phyloP scores from a whole-genome alignment of 2,329 filamentous ascomycete genomes.

The Aspergillus tubingensis region DNA sequence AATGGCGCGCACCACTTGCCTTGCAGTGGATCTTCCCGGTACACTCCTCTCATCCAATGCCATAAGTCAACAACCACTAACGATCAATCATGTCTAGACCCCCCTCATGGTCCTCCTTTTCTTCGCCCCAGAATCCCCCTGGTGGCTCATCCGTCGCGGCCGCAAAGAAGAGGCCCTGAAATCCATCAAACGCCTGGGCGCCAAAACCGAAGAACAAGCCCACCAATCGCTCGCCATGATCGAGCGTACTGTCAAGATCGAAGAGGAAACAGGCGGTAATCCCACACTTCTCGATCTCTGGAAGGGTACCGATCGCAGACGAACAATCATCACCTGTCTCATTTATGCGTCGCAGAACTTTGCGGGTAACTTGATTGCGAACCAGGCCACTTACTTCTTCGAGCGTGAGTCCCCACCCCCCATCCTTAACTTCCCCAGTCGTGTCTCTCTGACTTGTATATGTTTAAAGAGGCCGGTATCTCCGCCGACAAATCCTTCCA shows the following conservation, averaged over 20 bases:
- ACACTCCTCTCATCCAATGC: slow-evolving; percentile 12
- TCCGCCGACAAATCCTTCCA: slow-evolving; percentile 27
- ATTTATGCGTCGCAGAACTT: slow-evolving; percentile 47
- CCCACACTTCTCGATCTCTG: slow-evolving; percentile 34
- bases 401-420: slow-evolving; percentile 27
- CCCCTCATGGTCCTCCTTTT: slow-evolving; percentile 31
- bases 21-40: slow-evolving; percentile 36
- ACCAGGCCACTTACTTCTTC: slow-evolving; percentile 65
- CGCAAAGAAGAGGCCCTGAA: slow-evolving; percentile 27
- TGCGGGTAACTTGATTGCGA: slow-evolving; percentile 64
- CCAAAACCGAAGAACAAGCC: slow-evolving; percentile 16
- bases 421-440: background rate
- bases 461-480: slow-evolving; percentile 32
- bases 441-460: slow-evolving; percentile 12
- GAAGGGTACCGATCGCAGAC: slow-evolving; percentile 35
- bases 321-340: slow-evolving; percentile 36
- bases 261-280: slow-evolving; percentile 26
- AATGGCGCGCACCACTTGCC: slow-evolving; percentile 30
- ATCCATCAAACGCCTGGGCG: slow-evolving; percentile 29
- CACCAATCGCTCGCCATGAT: slow-evolving; percentile 34
- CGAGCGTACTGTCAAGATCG: slow-evolving; percentile 36
- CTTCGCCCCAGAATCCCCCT: slow-evolving; percentile 31
- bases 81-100: slow-evolving; percentile 16
- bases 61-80: too few species aligned
- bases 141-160: slow-evolving; percentile 32